A percentile compares a stretch with the other conserved stretches of the same genome.
Evolutionary conservation across 2,329 filamentous ascomycete species (phyloP).

Genomic region (Aureobasidium sp.): DNA sequence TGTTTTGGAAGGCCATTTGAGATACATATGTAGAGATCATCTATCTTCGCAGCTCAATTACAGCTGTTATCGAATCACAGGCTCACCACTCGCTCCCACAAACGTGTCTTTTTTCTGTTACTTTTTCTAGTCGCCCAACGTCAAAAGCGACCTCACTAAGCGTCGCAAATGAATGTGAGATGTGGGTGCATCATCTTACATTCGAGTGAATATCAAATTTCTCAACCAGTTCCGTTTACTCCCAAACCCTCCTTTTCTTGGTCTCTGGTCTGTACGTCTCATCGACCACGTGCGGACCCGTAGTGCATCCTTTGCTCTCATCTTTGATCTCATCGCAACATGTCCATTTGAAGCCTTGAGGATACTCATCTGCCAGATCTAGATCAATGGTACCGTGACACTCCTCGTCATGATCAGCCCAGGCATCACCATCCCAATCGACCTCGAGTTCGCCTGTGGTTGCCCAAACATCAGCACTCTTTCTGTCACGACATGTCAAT

Average conservation of each 20-base stretch:
- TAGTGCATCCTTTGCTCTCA: slow-evolving; percentile 1
- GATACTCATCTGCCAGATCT: slow-evolving; percentile 20
- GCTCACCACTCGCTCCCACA: too few relatives aligned
- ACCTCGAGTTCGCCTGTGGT: slow-evolving; percentile 15
- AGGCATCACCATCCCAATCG: slow-evolving; percentile 21
- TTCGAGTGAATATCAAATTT: too few relatives aligned
- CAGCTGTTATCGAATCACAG: too few relatives aligned
- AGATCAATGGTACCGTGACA: slow-evolving; percentile 26
- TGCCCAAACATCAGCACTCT: too few relatives aligned
- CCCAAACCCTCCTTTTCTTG: neutral
- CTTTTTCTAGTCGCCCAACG: too few relatives aligned
- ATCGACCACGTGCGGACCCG: neutral
- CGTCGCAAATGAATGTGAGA: too few relatives aligned
- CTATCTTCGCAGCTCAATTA: neutral
- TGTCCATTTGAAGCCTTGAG: slow-evolving; percentile 27
- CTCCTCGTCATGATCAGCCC: slow-evolving; percentile 27
- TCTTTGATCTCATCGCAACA: slow-evolving; percentile 23
- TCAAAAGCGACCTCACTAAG: too few relatives aligned
- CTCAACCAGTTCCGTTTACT: neutral
- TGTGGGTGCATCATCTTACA: too few relatives aligned
- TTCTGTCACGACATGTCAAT: too few relatives aligned
- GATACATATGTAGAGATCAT: neutral
- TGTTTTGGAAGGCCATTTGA: neutral
- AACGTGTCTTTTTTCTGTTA: too few relatives aligned
- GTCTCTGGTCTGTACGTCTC: neutral